Evolutionary conservation across 305 asterid genomes (phyloP).

Genomic region (Fraxinus floribunda): DNA sequence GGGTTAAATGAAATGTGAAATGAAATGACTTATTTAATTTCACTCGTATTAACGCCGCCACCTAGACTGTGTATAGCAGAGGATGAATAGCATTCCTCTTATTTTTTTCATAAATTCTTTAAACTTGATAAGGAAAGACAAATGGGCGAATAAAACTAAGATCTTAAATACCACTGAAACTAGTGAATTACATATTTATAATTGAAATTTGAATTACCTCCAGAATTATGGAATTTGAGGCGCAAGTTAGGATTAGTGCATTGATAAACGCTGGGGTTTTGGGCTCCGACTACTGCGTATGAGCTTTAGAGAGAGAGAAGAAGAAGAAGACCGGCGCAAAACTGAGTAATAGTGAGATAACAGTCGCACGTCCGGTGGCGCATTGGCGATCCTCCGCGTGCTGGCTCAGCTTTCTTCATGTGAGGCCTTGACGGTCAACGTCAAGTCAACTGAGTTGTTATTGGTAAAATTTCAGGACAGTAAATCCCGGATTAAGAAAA

Average conservation of each 20-base stretch:
- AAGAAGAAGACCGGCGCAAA: constrained; percentile 23
- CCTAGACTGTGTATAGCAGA: too few species aligned
- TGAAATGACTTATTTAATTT: too few species aligned
- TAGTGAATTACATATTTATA: neutral
- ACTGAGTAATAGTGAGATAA: constrained; percentile 20
- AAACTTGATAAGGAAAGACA: neutral
- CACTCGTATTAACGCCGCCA: too few species aligned
- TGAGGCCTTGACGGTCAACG: constrained; percentile 25
- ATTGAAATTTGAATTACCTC: constrained; percentile 29
- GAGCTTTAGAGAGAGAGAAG: constrained; percentile 17
- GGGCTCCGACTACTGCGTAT: constrained; percentile 25
- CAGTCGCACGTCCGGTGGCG: constrained; percentile 28
- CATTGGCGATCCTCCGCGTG: constrained; percentile 34
- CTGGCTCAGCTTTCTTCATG: constrained; percentile 24
- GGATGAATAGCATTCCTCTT: too few species aligned
- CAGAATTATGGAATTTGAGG: neutral
- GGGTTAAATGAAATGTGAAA: too few species aligned
- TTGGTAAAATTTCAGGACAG: neutral
- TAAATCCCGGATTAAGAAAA: neutral
- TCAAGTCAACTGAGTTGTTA: neutral
- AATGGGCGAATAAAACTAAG: neutral
- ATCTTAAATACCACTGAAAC: neutral
- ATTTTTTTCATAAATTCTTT: neutral
- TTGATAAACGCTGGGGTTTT: constrained; percentile 32
- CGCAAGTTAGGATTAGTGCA: constrained; percentile 13